Percentiles rank a stretch among this genome's conserved stretches.
phyloP scores from a whole-genome alignment of 257 asterid species.

The Agastache rugosa region DNA sequence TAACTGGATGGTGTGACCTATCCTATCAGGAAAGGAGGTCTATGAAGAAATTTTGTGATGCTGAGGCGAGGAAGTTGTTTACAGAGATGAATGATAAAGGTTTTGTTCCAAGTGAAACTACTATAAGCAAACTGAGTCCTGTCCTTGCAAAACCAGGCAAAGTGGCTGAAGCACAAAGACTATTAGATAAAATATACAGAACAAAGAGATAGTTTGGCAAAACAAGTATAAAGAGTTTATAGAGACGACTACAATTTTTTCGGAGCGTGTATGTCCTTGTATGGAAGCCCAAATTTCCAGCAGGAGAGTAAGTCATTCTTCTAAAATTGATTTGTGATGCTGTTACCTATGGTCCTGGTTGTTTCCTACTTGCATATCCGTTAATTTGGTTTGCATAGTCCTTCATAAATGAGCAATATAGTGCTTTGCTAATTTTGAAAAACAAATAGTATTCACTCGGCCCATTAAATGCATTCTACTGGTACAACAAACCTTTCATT shows the following conservation, averaged over 20 bases:
- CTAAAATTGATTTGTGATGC: conserved; percentile 1
- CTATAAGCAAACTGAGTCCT: conserved; percentile 63
- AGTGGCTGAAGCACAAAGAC: conserved; percentile 67
- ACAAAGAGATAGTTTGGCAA: conserved; percentile 44
- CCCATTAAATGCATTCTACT: not conserved
- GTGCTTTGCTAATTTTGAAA: not conserved
- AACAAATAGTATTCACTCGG: not conserved
- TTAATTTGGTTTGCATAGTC: conserved; percentile 7
- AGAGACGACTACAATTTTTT: not conserved
- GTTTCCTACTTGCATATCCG: not conserved
- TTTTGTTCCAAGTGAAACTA: conserved; percentile 65
- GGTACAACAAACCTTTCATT: not conserved
- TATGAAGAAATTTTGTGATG: conserved; percentile 51
- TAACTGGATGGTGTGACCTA: conserved; percentile 81
- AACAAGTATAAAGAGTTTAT: conserved; percentile 15
- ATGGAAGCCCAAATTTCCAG: conserved; percentile 16
- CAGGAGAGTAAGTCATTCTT: conserved; percentile 32
- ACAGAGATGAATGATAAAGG: conserved; percentile 74
- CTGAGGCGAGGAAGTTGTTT: conserved; percentile 73
- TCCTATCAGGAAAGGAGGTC: conserved; percentile 62
- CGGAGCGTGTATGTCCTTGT: conserved; percentile 15
- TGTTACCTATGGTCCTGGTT: not conserved
- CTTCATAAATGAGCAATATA: not conserved
- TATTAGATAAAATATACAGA: conserved; percentile 60
- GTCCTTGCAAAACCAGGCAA: conserved; percentile 78